Evolutionary conservation across 331 rosid genomes (phyloP).

Genomic region (Stylosanthes scabra): DNA sequence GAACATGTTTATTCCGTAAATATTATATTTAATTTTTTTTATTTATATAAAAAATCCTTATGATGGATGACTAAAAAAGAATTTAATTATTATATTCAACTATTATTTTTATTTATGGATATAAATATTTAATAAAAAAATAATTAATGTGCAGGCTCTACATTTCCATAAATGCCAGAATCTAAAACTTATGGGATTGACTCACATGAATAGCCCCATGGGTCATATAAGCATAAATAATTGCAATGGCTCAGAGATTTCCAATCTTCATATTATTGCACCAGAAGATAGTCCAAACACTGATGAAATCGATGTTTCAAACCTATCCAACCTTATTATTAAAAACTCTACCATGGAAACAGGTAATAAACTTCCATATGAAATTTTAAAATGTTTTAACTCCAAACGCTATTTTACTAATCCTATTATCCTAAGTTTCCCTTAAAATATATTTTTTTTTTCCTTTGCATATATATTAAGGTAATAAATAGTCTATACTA

Average conservation of each 20-base stretch:
- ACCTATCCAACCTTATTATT: conserved; percentile 25
- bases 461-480: no score
- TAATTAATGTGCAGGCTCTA: conserved; percentile 31
- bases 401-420: no score
- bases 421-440: no score
- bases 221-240: conserved; percentile 31
- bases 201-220: conserved; percentile 31
- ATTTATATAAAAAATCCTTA: no score
- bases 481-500: no score
- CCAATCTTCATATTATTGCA: conserved; percentile 27
- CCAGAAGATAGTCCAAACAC: conserved; percentile 50
- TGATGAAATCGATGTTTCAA: conserved; percentile 42
- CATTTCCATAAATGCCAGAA: conserved; percentile 29
- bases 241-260: conserved; percentile 24
- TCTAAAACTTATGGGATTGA: conserved; percentile 11
- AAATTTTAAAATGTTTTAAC: no score
- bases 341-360: conserved; percentile 25
- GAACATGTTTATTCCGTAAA: no score
- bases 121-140: not conserved
- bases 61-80: not conserved
- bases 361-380: conserved; percentile 9
- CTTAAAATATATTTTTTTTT: no score
- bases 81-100: not conserved
- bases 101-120: not conserved
- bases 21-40: no score